A percentile compares a stretch with the other conserved stretches of the same genome.
Evolutionary conservation across 768 basidiomycete genomes (phyloP).

Genomic region (Candolleomyces aberdarensis): DNA sequence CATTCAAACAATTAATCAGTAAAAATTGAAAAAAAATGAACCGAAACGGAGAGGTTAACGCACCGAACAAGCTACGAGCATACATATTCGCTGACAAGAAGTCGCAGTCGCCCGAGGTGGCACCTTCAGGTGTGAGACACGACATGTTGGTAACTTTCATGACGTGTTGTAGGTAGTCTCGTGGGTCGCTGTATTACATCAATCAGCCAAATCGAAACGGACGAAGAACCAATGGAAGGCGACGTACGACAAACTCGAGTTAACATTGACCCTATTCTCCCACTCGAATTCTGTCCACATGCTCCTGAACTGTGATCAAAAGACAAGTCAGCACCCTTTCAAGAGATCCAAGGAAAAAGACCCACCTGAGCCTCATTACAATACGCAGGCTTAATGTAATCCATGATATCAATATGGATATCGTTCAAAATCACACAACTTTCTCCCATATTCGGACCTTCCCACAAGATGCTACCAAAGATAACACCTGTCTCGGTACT

Average conservation of each 20-base stretch:
- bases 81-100: conserved; percentile 98
- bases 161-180: conserved; percentile 88
- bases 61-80: conserved; percentile 90
- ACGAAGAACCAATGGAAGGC: conserved; percentile 1
- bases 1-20: not conserved
- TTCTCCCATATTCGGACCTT: conserved; percentile 83
- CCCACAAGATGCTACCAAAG: conserved; percentile 97
- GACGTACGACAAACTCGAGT: conserved; percentile 70
- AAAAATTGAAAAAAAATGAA: not conserved
- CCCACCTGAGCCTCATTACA: conserved; percentile 91
- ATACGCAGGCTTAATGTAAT: conserved; percentile 94
- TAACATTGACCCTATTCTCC: conserved; percentile 98
- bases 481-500: conserved; percentile 99
- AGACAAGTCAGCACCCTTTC: not conserved
- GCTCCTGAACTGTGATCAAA: conserved; percentile 69
- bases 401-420: conserved; percentile 98
- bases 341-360: conserved; percentile 13
- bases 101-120: conserved; percentile 92
- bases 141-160: conserved; percentile 99
- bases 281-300: conserved; percentile 99
- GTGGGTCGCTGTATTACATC: conserved; percentile 58
- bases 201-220: not conserved
- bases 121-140: conserved; percentile 93
- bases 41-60: conserved; percentile 23
- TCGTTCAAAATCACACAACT: conserved; percentile 94